Base-by-base conservation (phyloP, 2,329 filamentous ascomycete species). In the Colletotrichum viniferum region DNA sequence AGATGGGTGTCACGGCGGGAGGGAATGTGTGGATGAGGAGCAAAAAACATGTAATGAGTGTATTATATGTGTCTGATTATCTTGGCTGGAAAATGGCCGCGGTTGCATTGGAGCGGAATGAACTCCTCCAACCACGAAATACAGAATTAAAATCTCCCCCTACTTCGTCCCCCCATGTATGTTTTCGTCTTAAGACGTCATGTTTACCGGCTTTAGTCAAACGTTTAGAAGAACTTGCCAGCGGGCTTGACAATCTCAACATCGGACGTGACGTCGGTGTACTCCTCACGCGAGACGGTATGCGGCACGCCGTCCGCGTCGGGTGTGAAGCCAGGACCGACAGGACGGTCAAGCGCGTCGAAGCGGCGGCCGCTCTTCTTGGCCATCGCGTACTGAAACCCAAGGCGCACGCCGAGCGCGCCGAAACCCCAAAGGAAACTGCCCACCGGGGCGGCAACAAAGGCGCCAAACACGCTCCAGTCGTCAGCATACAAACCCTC, bases 381-480 rank as follows among this genome's bases (percentile, higher is more conserved):
- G 13, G 94, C 90, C 77, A 85, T 79, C 30, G 88, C 73, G 79
- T 87, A 95, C 78, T 92, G 90, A 67, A 90, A 89, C 0, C 84
- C 82, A 55, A 96, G 82, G 32, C 95, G 89, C 56, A 92, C 79
- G 16, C 80, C 87, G 43, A 94, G 88, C 7, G 93, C 94, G 3
- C 87, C 89, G 56, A 92, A 88, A 1, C 91, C 94, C 90, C 93
- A 96, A 38, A 96, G 84, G 21, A 96, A 80, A 26, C 94, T 94
- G 2, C 95, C 95, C 3, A 96, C 84, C 0, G 95, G 95, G 0
- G 95, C 94, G 12, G 93, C 94, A 6, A 96, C 92, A 80, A 96
- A 97, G 6, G 94, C 94, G 79, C 94, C 95, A 83, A 97, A 97
- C 3, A 90, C 94, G 77, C 92, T 93, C 95, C 95, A 97, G 82